Base-by-base conservation (phyloP, 768 basidiomycete species). In the Calvatia gigantea region DNA sequence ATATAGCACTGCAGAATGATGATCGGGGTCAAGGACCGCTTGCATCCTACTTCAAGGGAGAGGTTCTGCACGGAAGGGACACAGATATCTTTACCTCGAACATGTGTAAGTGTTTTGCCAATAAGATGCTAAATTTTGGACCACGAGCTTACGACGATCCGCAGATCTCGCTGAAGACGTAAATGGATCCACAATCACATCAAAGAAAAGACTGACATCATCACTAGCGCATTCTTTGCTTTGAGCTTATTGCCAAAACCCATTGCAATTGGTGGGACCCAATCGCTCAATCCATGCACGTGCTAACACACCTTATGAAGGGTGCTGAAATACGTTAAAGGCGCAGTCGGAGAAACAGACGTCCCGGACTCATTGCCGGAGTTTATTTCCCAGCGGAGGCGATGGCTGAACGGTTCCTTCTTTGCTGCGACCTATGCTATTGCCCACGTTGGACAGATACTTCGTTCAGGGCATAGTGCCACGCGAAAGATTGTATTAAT, bases 31-130 rank as follows among this genome's bases (percentile, higher is more conserved):
- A 81, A 21, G 96, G 96, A 0, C 96, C 96, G 4, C 73, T 98
- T 3, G 90, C 93, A 12, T 94, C 95, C 14, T 99, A 99, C 69
- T 99, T 99, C 78, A 91, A 98, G 67, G 97, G 97, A 7, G 97
- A 99, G 67, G 79, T 88, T 19, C 70, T 92, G 23, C 86, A 89
- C 61, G 91, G 90, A 8, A 81, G 84, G 27, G 89, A 91, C 65
- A 89, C 91, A 0, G 92, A 94, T 65, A 93, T 96, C 42, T 94
- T 94, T 69, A 95, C 92, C 4, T 94, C 94, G 6, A 97, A 97
- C 64, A 96, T 96, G 94, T 98, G 89, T 90, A 71, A 51, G 85
- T 77, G 2, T 27, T 37, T 32, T 15, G 50, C 37, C 21, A 11
- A 25, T 3, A 21, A 42, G 21, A 8, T 23, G 5, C 8, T 21